Percentiles rank a stretch among this genome's conserved stretches.
phyloP scores from a whole-genome alignment of 2,329 filamentous ascomycete species.

The Fusarium compactum region DNA sequence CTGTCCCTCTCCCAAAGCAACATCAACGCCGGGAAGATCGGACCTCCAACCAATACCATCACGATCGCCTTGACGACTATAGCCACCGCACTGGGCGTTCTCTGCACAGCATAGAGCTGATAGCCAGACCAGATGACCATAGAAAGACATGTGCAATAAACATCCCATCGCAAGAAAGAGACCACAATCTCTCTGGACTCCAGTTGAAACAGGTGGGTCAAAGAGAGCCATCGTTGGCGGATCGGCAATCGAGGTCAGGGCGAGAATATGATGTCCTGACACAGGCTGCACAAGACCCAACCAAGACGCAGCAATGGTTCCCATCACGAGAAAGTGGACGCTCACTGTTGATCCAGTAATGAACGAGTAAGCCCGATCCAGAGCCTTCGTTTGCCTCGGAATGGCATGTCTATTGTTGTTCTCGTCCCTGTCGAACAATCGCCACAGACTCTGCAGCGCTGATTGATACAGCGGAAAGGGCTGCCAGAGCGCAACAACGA shows the following conservation, averaged over 20 bases:
- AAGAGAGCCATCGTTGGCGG: conserved; percentile 34
- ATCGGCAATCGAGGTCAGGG: conserved; percentile 23
- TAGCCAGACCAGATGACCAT: conserved; percentile 36
- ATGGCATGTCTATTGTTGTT: not conserved
- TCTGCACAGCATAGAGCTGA: conserved; percentile 9
- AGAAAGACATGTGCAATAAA: conserved; percentile 37
- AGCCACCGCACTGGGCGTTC: not conserved
- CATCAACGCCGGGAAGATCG: conserved; percentile 35
- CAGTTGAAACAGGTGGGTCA: conserved; percentile 15
- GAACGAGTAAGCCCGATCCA: conserved; percentile 25
- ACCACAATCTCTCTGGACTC: conserved; percentile 34
- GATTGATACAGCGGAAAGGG: conserved; percentile 38
- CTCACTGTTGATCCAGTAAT: not conserved
- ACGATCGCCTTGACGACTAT: not conserved
- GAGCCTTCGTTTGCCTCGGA: not conserved
- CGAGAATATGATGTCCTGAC: conserved; percentile 28
- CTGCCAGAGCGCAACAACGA: conserved; percentile 36
- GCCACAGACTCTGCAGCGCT: not conserved
- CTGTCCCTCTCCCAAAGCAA: conserved; percentile 32
- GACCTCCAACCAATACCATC: conserved; percentile 29
- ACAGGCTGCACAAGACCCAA: not conserved
- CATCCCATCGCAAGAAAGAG: conserved; percentile 39
- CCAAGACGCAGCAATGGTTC: conserved; percentile 14
- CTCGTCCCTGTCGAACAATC: not conserved
- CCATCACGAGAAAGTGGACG: conserved; percentile 24